A percentile compares a stretch with the other conserved stretches of the same genome.
Conservation (phyloP, 192 early-diverging fungal species). For the Coemansia sp. region DNA sequence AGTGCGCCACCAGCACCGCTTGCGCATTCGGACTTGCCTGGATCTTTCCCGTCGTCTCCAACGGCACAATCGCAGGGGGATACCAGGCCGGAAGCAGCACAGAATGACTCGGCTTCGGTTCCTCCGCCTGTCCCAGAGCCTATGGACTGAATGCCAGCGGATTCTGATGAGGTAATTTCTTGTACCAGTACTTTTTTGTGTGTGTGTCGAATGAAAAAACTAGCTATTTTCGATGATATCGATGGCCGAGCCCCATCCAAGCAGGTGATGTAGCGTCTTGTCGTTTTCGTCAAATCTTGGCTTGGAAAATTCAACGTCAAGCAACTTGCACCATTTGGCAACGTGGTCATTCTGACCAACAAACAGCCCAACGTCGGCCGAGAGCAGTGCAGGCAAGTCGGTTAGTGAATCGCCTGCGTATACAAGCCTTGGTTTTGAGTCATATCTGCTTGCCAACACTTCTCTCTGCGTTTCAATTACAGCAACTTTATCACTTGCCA, state of each 20-base stretch:
- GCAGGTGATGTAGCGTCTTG: slow-evolving; percentile 7
- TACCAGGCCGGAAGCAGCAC: not conserved
- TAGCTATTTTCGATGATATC: not conserved
- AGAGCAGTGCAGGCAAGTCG: slow-evolving; percentile 42
- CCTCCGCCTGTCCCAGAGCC: slow-evolving; percentile 28
- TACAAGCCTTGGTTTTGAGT: slow-evolving; percentile 5
- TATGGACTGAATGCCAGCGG: slow-evolving; percentile 16
- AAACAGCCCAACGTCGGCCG: slow-evolving; percentile 38
- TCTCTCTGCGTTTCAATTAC: slow-evolving; percentile 6
- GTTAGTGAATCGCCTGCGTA: slow-evolving; percentile 54
- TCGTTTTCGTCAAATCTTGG: not conserved
- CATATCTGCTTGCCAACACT: not conserved
- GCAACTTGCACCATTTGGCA: slow-evolving; percentile 31
- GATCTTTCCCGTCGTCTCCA: slow-evolving; percentile 39
- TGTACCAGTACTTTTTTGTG: slow-evolving; percentile 7
- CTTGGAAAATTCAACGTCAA: slow-evolving; percentile 24
- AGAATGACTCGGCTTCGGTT: not conserved
- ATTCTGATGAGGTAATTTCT: not conserved
- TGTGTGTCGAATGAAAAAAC: not conserved
- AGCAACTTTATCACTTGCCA: slow-evolving; percentile 37
- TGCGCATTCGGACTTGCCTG: slow-evolving; percentile 43
- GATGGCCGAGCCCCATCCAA: slow-evolving; percentile 10
- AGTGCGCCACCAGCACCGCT: slow-evolving; percentile 9
- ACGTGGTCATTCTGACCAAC: slow-evolving; percentile 28
- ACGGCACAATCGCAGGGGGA: slow-evolving; percentile 7